Conservation (phyloP, 1,284 basidiomycete species). For the Cryptococcus sp. region DNA sequence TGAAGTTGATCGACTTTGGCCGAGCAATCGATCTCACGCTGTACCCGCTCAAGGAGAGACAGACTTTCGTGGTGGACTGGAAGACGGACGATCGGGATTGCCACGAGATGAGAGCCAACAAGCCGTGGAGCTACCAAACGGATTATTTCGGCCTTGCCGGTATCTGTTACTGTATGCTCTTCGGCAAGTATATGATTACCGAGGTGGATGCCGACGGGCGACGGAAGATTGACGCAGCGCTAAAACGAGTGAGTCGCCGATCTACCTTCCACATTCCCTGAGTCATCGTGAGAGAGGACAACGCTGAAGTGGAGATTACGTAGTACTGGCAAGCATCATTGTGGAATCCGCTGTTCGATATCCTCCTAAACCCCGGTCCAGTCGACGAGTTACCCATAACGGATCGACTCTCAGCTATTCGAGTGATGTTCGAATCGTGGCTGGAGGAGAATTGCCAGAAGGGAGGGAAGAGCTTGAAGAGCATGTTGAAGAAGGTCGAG, state of each 20-base stretch:
- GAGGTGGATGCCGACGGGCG: conserved; percentile 33
- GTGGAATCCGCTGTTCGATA: conserved; percentile 82
- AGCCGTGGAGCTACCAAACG: conserved; percentile 88
- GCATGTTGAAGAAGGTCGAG: conserved; percentile 60
- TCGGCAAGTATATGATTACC: conserved; percentile 89
- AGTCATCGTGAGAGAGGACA: background rate
- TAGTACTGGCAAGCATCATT: conserved; percentile 89
- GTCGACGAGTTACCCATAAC: conserved; percentile 68
- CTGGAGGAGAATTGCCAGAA: conserved; percentile 73
- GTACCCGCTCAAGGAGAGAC: conserved; percentile 63
- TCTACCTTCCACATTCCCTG: background rate
- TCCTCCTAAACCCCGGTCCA: conserved; percentile 76
- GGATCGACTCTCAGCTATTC: conserved; percentile 65
- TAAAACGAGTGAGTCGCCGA: conserved; percentile 65
- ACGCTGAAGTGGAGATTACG: background rate
- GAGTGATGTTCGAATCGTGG: conserved; percentile 85
- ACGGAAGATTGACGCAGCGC: conserved; percentile 70
- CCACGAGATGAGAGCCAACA: conserved; percentile 77
- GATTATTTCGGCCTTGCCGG: conserved; percentile 95
- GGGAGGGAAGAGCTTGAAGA: conserved; percentile 82
- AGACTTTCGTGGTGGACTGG: conserved; percentile 88
- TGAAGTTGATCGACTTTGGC: conserved; percentile 95
- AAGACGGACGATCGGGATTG: conserved; percentile 84
- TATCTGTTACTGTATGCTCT: conserved; percentile 92
- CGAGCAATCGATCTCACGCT: conserved; percentile 82